Evolutionary conservation across 306 rosid genomes (phyloP), one percentile per base, ranked within the genome.

Genomic region (Morella rubra): DNA sequence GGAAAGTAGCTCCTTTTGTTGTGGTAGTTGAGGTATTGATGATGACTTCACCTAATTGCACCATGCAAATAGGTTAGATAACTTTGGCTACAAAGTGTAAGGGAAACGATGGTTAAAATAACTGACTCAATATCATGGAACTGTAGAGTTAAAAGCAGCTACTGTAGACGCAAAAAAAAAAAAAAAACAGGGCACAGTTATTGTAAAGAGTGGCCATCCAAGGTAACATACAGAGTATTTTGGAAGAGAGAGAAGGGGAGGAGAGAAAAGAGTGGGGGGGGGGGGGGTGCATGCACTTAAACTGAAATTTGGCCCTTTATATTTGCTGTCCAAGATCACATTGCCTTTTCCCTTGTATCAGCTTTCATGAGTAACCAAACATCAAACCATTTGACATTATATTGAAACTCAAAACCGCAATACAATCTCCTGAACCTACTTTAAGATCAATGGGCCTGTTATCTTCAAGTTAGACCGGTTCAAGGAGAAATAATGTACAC

Each of bases 11-110:
- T 92, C 96, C 87, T 74, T 90, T 37, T 91, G 96, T 65, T 83
- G 71, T 44, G 99, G 99, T 62, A 96, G 86, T 65, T 85, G 96
- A 19, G 99, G 99, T 77, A 91, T 67, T 41, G 98, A 66, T 18
- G 91, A 83, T 40, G 99, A 88, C 84, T 90, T 96, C 82, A 93
- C 90, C 99, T 96, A 82, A 77, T 32, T 64, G 50, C 73, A 80
- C 60, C 72, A 77, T 67, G 72, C 44, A 83, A 72, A 61, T 69
- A 10, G 16, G 56, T 82, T 58, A 85, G 81, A 80, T 47, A 83
- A 58, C 19, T 20, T 52, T 59, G 16, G 50, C 46, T 10, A 18
- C 49, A 42, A 65, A 65, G 71, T 65, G n/a, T 42, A 42, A 65
- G 71, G 8, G 8, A 41, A 66, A 66, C 27, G n/a, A 42, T 18